Base-by-base conservation (phyloP, 768 basidiomycete species). In the Pisolithus tinctorius region DNA sequence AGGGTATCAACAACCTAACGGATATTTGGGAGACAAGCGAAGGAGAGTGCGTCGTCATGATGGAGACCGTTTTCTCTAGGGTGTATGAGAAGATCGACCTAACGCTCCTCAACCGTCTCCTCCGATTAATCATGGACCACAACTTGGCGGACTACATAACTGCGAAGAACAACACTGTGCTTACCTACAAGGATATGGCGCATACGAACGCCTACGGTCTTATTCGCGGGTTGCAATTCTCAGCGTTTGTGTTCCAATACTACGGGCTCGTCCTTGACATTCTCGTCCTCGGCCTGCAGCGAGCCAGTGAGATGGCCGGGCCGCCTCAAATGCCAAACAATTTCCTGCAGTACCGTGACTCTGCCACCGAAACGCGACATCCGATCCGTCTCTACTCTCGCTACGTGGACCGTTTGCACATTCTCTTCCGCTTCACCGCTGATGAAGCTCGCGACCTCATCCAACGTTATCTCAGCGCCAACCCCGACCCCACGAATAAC, bases 81-180 rank as follows among this genome's bases (percentile, higher is more conserved):
- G 96, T 97, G 17, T 98, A 98, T 68, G 96, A 98, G 78, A 98
- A 99, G 81, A 88, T 99, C 58, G 96, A 99, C 64, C 67, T 99
- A 58, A 99, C 96, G 0, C 74, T 98, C 38, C 81, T 99, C 61
- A 96, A 98, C 69, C 90, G 95, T 60, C 78, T 99, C 3, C 79
- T 98, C 40, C 91, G 96, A 50, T 82, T 98, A 36, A 97, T 99
- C 62, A 79, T 98, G 58, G 96, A 99, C 61, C 96, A 98, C 77
- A 99, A 99, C 67, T 67, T 99, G 74, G 96, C 96, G 20, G 95
- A 98, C 63, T 99, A 99, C 67, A 98, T 97, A 64, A 99, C 96
- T 4, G 89, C 93, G 17, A 98, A 98, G 82, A 98, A 98, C 74
- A 98, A 98, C 69, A 93, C 90, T 0, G 87, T 88, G 6, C 67